Percentiles rank a stretch among this genome's conserved stretches.
Conservation (phyloP, 2,329 filamentous ascomycete species). For the Pezicula neosporulosa region DNA sequence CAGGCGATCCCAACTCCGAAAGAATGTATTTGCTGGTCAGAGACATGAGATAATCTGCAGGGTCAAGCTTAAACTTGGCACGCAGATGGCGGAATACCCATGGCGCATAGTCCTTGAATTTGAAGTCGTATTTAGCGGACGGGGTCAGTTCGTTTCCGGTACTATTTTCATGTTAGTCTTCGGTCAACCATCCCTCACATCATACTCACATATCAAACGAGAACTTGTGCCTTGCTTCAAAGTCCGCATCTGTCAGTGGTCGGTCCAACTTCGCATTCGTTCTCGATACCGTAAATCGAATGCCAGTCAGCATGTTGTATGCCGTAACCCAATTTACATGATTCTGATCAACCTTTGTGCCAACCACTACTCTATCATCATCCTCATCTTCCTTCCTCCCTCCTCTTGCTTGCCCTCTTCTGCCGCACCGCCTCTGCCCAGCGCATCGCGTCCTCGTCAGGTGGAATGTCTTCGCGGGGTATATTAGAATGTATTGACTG, state of each 20-base stretch:
- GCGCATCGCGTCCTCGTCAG: conserved; percentile 84
- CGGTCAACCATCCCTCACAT: neutral
- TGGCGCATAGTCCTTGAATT: conserved; percentile 99
- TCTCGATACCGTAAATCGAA: conserved; percentile 92
- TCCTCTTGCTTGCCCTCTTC: conserved; percentile 84
- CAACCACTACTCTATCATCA: conserved; percentile 90
- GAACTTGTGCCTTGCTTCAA: conserved; percentile 92
- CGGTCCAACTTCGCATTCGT: conserved; percentile 97
- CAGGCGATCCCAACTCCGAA: conserved; percentile 92
- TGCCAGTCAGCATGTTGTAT: conserved; percentile 99
- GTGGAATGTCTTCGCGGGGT: conserved; percentile 76
- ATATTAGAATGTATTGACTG: conserved; percentile 82
- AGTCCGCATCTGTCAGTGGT: conserved; percentile 85
- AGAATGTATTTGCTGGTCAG: conserved; percentile 98
- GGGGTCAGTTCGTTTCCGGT: conserved; percentile 96
- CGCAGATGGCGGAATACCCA: conserved; percentile 97
- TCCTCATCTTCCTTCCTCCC: conserved; percentile 79
- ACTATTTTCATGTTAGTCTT: conserved; percentile 44
- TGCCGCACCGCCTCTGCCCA: conserved; percentile 94
- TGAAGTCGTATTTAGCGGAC: conserved; percentile 99
- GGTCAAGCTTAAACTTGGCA: conserved; percentile 83
- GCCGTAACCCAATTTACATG: conserved; percentile 97
- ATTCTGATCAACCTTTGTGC: conserved; percentile 95
- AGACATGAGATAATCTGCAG: conserved; percentile 97
- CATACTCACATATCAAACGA: conserved; percentile 89